Percentiles rank a stretch among this genome's conserved stretches.
Conservation (phyloP, 2,329 filamentous ascomycete genomes). For the Myriosclerotinia scirpicola region DNA sequence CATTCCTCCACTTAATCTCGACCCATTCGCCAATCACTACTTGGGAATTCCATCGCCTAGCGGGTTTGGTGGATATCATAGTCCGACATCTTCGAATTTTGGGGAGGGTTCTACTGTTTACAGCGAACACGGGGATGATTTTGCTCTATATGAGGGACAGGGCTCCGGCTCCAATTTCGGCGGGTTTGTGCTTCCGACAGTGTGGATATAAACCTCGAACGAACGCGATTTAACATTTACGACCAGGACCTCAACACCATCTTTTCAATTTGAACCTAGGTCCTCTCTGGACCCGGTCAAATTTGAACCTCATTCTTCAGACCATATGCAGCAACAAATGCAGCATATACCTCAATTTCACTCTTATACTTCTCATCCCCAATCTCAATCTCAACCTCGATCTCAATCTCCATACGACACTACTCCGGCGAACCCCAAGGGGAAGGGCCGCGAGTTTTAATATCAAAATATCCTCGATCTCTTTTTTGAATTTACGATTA, state of each 20-base stretch:
- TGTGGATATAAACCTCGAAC: constrained; percentile 42
- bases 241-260: constrained; percentile 38
- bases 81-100: constrained; percentile 62
- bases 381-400: constrained; percentile 27
- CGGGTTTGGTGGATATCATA: constrained; percentile 53
- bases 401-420: constrained; percentile 34
- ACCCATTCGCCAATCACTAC: constrained; percentile 57
- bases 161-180: constrained; percentile 39
- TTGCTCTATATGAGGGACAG: constrained; percentile 41
- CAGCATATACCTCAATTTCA: constrained; percentile 28
- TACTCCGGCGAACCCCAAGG: constrained; percentile 36
- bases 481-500: constrained; percentile 24
- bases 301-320: constrained; percentile 31
- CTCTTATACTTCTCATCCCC: constrained; percentile 26
- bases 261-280: constrained; percentile 36
- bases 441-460: constrained; percentile 40
- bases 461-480: constrained; percentile 25
- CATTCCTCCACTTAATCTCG: constrained; percentile 55
- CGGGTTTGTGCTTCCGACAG: constrained; percentile 43
- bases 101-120: constrained; percentile 62
- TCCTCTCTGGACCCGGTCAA: constrained; percentile 31
- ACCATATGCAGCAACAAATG: constrained; percentile 24
- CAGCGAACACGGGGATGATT: constrained; percentile 59
- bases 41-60: constrained; percentile 63
- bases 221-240: constrained; percentile 39